Evolutionary conservation across 306 rosid species (phyloP).

Genomic region (Begonia peltatifolia): DNA sequence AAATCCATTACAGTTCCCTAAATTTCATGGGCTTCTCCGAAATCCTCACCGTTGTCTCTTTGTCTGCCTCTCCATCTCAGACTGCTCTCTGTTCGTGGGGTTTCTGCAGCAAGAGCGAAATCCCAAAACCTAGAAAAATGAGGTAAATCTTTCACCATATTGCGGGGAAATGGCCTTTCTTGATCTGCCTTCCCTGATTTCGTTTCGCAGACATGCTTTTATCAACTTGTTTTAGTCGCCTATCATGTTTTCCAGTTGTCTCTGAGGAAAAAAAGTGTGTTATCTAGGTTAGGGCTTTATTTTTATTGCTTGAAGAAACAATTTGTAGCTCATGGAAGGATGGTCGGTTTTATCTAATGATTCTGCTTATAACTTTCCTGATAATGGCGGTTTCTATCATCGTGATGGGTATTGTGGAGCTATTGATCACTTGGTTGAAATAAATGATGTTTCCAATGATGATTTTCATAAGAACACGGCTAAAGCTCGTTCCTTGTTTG

Average conservation of each 20-base stretch:
- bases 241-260: not conserved
- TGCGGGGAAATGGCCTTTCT: not conserved
- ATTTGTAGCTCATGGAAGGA: conserved; percentile 51
- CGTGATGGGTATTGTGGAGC: conserved; percentile 14
- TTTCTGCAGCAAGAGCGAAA: not conserved
- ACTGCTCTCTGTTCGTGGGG: not conserved
- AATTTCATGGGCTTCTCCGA: not conserved
- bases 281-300: too few relatives aligned
- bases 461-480: conserved; percentile 13
- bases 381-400: conserved; percentile 17
- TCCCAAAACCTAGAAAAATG: not conserved
- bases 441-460: conserved; percentile 12
- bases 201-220: not conserved
- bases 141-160: not conserved
- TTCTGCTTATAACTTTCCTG: conserved; percentile 31
- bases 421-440: conserved; percentile 3
- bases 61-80: conserved; percentile 11
- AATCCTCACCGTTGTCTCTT: conserved; percentile 8
- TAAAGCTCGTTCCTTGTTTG: conserved; percentile 31
- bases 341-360: conserved; percentile 38
- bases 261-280: not conserved
- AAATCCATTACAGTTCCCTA: too few relatives aligned
- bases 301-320: not conserved
- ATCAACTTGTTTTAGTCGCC: not conserved
- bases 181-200: not conserved